Evolutionary conservation across 2,329 filamentous ascomycete genomes (phyloP), one percentile per base, ranked within the genome.

Genomic region (Bisporella sp.): DNA sequence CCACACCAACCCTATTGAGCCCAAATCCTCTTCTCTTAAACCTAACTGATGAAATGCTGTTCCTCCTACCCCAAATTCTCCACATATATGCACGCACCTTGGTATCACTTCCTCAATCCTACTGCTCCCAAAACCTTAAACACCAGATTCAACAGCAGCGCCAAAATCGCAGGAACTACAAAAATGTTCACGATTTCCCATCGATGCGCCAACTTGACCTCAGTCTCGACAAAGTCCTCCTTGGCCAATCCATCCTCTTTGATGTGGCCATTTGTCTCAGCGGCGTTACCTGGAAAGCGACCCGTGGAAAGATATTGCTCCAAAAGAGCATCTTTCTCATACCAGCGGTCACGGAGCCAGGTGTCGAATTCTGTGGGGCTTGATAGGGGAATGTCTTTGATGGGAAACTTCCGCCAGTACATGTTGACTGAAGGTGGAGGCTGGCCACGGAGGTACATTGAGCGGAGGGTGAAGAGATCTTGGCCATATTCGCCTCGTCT

Each of bases 351-450:
- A 32, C 84, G 78, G 31, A 97, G 74, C 93, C 93, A 99, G 3
- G 75, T 62, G 51, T 95, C 89, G 62, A 99, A 99, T 5, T 78
- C 74, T 40, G 85, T 78, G 12, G 78, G 76, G 58, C 85, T 80
- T 32, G 89, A 77, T 7, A 95, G 77, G 0, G 92, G 92, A 41
- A 99, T 95, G 21, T 89, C 82, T 28, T 78, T 77, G 11, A 96
- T 66, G 33, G 80, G 79, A 69, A 95, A 96, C 7, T 90, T 83
- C 48, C 93, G 82, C 89, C 92, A 99, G 69, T 95, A 87, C 74
- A 97, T 91, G 69, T 96, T 97, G 62, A 97, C 91, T 1, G 90
- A 96, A 66, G 91, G 96, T 1, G 92, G 93, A 1, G 91, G 85
- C 1, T 88, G 82, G 9, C 93, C 91, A 66, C 93, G 82, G 55